These are phyloP conservation scores for Teratosphaeria zuluensis DNA, from an alignment of 2,329 filamentous ascomycete species.

Conservation along the genomic window DNA sequence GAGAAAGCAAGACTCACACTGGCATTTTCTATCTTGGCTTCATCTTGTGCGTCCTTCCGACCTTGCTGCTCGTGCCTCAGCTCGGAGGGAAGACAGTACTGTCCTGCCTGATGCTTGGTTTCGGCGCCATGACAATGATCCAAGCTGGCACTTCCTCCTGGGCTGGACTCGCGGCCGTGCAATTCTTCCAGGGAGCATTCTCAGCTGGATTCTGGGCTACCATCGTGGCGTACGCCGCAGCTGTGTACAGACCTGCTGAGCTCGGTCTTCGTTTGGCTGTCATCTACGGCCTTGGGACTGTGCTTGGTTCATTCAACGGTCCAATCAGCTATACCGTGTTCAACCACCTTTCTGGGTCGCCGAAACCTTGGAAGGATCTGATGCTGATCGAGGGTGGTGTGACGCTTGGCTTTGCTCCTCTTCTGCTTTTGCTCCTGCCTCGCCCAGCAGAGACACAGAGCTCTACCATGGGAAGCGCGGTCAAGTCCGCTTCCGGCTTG, in stretches of 20 bases:
- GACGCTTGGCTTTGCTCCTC: neutral
- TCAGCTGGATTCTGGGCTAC: neutral
- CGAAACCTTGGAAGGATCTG: neutral
- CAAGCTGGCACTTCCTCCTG: neutral
- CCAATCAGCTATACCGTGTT: neutral
- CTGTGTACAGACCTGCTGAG: neutral
- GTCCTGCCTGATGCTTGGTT: neutral
- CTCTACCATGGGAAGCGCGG: neutral
- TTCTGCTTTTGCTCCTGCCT: neutral
- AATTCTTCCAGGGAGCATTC: neutral
- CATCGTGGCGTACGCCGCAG: neutral
- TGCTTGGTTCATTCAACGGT: neutral
- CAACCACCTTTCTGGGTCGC: neutral
- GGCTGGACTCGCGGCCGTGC: neutral
- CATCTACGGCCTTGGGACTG: neutral
- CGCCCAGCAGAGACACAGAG: neutral
- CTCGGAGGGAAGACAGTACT: neutral
- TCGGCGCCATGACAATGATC: neutral
- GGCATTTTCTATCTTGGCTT: neutral
- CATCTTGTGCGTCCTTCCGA: neutral
- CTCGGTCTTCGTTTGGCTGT: neutral
- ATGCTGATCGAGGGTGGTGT: neutral
- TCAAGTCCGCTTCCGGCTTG: neutral
- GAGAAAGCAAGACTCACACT: neutral
- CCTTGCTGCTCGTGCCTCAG: neutral